Conservation (phyloP, 148 eudicot species). For the Simmondsia chinensis region DNA sequence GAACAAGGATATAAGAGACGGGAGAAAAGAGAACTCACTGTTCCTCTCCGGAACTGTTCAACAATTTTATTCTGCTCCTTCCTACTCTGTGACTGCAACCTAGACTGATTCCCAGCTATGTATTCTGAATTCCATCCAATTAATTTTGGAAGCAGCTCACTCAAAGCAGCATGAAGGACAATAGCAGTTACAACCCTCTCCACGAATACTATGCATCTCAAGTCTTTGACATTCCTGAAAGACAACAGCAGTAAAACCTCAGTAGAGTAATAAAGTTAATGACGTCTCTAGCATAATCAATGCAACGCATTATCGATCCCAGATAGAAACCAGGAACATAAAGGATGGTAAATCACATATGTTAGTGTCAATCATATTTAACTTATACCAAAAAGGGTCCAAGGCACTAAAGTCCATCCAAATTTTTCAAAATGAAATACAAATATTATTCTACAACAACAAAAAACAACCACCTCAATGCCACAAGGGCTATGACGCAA, state of each 20-base stretch:
- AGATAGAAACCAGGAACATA: too few relatives aligned
- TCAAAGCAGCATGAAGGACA: constrained; percentile 45
- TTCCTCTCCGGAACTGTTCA: constrained; percentile 63
- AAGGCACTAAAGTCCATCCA: too few relatives aligned
- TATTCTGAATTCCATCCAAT: constrained; percentile 63
- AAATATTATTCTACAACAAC: too few relatives aligned
- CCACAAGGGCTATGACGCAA: too few relatives aligned
- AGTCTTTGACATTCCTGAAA: constrained; percentile 41
- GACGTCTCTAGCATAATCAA: too few relatives aligned
- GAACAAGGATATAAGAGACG: not conserved
- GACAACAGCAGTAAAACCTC: constrained; percentile 4
- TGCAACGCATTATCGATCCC: too few relatives aligned
- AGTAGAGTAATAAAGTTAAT: not conserved
- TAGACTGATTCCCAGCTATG: constrained; percentile 53
- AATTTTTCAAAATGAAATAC: too few relatives aligned
- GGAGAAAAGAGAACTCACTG: constrained; percentile 19
- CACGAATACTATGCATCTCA: constrained; percentile 85
- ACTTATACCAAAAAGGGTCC: too few relatives aligned
- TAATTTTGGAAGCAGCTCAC: constrained; percentile 32
- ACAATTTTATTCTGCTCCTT: constrained; percentile 51
- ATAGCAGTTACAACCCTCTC: constrained; percentile 71
- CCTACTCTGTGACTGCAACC: constrained; percentile 52
- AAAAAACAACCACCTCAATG: too few relatives aligned
- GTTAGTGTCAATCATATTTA: too few relatives aligned
- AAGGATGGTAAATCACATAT: too few relatives aligned